Evolutionary conservation across 805 yeast genomes (phyloP).

Genomic region (Kodamaea sagamina): DNA sequence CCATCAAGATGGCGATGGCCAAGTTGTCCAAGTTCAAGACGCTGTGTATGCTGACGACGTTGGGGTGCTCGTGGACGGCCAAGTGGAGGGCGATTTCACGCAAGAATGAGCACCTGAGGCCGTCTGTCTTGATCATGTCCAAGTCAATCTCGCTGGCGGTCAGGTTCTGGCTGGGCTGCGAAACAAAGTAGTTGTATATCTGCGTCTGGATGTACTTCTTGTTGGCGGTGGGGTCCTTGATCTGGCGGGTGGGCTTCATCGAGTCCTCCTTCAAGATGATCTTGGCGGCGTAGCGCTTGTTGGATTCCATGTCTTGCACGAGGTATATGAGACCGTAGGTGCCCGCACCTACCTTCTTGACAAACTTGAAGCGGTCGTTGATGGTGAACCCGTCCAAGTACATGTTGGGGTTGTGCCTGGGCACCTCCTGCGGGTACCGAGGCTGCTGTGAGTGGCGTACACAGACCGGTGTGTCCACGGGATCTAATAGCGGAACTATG

Average conservation of each 20-base stretch:
- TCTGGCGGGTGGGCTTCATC: conserved; percentile 21
- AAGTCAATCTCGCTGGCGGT: conserved; percentile 23
- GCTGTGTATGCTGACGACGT: conserved; percentile 73
- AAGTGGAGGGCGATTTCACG: conserved; percentile 76
- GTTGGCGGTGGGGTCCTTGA: conserved; percentile 33
- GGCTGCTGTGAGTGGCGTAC: not conserved
- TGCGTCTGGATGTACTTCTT: conserved; percentile 32
- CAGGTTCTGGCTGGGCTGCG: conserved; percentile 16
- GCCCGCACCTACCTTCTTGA: conserved; percentile 72
- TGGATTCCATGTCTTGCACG: conserved; percentile 56
- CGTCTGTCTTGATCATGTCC: conserved; percentile 26
- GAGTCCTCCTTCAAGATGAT: conserved; percentile 56
- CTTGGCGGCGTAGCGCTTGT: conserved; percentile 66
- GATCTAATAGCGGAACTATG: conserved; percentile 7
- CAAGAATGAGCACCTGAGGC: conserved; percentile 38
- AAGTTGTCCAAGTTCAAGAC: conserved; percentile 58
- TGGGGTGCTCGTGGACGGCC: conserved; percentile 75
- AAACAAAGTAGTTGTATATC: conserved; percentile 22
- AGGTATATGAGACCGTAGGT: conserved; percentile 81
- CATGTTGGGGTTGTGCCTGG: conserved; percentile 9
- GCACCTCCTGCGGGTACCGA: not conserved
- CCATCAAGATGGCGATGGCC: conserved; percentile 76
- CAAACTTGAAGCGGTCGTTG: conserved; percentile 40
- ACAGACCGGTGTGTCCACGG: not conserved
- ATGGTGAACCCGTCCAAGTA: conserved; percentile 26